Evolutionary conservation across 768 basidiomycete genomes (phyloP).

Genomic region (Rhizopogon roseolus): DNA sequence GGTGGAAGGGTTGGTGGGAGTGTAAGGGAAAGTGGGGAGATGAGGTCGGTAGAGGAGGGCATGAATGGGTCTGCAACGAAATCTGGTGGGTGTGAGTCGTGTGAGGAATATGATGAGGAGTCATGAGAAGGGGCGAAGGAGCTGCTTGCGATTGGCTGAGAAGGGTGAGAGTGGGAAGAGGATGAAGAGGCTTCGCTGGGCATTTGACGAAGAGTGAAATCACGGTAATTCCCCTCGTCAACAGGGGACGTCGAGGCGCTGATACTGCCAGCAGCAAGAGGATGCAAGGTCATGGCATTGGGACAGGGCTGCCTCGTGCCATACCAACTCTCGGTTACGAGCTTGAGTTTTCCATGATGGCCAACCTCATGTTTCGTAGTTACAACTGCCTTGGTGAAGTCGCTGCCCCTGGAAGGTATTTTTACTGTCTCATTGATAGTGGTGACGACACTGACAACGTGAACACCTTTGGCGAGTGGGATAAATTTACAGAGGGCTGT

Average conservation of each 20-base stretch:
- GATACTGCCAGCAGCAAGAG: constrained; percentile 1
- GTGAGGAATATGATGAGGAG: not conserved
- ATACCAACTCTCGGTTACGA: constrained; percentile 14
- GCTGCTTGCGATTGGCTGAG: not conserved
- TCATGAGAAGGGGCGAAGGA: not conserved
- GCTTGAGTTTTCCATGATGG: constrained; percentile 48
- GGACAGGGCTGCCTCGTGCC: not conserved
- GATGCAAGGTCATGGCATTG: not conserved
- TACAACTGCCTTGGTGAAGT: constrained; percentile 56
- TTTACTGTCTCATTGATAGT: constrained; percentile 74
- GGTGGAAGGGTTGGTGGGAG: constrained; percentile 64
- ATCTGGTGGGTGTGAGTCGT: constrained; percentile 4
- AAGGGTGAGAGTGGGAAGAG: constrained; percentile 1
- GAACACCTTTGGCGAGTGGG: constrained; percentile 80
- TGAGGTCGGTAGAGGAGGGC: constrained; percentile 37
- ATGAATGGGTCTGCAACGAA: not conserved
- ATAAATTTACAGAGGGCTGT: constrained; percentile 83
- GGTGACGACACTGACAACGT: constrained; percentile 61
- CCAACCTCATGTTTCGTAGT: constrained; percentile 63
- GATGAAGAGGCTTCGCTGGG: constrained; percentile 13
- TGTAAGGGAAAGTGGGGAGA: constrained; percentile 54
- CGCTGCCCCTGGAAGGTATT: constrained; percentile 49
- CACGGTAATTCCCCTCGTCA: constrained; percentile 13
- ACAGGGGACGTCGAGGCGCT: constrained; percentile 6
- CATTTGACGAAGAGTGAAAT: constrained; percentile 10